These are phyloP conservation scores for Coniella vitis DNA, from an alignment of 2,329 filamentous ascomycete genomes.

Conservation along the genomic window DNA sequence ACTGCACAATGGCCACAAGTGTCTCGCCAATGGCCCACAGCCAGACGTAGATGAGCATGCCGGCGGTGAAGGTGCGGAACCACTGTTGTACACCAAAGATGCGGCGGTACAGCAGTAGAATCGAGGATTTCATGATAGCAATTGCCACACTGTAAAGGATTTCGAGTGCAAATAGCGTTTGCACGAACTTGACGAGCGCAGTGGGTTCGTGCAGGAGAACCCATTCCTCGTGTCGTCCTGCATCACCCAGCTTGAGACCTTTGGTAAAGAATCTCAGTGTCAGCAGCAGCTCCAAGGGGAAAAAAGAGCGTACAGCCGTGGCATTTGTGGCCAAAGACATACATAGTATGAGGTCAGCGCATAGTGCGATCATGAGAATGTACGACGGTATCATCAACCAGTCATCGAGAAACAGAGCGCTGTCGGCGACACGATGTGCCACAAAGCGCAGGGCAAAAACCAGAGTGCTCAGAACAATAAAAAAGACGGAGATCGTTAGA, in stretches of 20 bases:
- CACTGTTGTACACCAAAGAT: not conserved
- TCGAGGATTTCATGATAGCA: constrained; percentile 1
- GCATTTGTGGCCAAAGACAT: not conserved
- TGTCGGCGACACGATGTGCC: not conserved
- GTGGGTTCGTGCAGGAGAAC: not conserved
- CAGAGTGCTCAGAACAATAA: not conserved
- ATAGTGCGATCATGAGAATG: constrained; percentile 3
- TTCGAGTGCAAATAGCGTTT: constrained; percentile 1
- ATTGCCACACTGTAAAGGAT: constrained; percentile 1
- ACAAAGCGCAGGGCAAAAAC: not conserved
- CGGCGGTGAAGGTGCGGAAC: not conserved
- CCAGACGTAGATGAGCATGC: constrained; percentile 1
- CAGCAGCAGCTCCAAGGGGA: not conserved
- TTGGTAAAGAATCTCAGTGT: not conserved
- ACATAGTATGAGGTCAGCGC: not conserved
- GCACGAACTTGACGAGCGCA: not conserved
- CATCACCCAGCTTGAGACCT: not conserved
- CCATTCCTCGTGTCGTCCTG: not conserved
- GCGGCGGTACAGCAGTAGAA: constrained; percentile 1
- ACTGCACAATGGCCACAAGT: not conserved
- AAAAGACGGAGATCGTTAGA: not conserved
- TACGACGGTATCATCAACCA: constrained; percentile 7
- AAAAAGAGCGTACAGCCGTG: not conserved
- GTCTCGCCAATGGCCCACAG: constrained; percentile 2
- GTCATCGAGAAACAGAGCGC: not conserved